Base-by-base conservation (phyloP, 805 yeast genomes). In the Hanseniaspora opuntiae region DNA sequence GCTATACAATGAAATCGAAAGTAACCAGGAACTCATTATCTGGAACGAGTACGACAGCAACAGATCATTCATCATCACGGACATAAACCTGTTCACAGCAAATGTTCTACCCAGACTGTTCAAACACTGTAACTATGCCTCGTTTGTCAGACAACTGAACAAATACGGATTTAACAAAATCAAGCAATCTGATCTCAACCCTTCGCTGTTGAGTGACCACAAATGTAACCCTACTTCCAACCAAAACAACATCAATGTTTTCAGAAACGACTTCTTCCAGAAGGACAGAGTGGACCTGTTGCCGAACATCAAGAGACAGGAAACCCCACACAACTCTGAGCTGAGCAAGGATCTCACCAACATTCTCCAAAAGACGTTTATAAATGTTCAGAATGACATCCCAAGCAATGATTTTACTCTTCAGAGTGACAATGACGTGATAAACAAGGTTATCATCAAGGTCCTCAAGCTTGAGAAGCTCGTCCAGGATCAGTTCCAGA, bases 121-220 rank as follows among this genome's bases (percentile, higher is more conserved):
- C 72, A 90, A 89, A 62, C 98, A 93, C 68, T 79, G 87, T 55
- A 93, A 93, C 69, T 93, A 90, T 69, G 90, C 97, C 37, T 79
- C 89, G 60, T 90, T 90, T 70, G 97, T 90, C 20, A 77, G 98
- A 45, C 98, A 93, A 65, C 73, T 93, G 61, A 93, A 93, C 74
- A 93, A 93, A 68, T 93, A 93, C 64, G 98, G 90, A 68, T 93
- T 93, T 72, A 98, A 93, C 72, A 93, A 93, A 69, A 95, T 93
- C 45, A 86, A 90, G 64, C 73, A 79, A 84, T 40, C 77, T 73
- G 55, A 88, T 81, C 59, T 84, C 78, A 56, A 76, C 75, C 60
- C 75, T 71, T 49, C 63, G 63, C 47, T 67, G 69, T 30, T 78
- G 79, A 55, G 80, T 12, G 37, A 44, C 12, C 37, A 32, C 19